Base-by-base conservation (phyloP, 1,284 basidiomycete genomes). In the Apiotrichum montevideense region DNA sequence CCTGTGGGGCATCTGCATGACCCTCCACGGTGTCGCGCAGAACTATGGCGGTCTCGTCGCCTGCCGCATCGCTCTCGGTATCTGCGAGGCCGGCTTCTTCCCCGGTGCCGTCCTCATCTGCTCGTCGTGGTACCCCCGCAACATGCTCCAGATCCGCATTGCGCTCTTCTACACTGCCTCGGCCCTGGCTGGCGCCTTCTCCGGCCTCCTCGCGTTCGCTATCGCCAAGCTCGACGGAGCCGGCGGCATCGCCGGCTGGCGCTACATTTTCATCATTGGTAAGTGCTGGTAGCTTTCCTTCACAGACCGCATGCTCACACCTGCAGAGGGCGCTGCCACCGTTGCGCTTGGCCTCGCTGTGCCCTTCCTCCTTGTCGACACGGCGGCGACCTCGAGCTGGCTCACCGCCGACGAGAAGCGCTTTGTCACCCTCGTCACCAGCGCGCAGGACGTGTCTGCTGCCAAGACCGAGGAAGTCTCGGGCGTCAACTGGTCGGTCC, bases 191-290 rank as follows among this genome's bases (percentile, higher is more conserved):
- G 66, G 68, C 6, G 68, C 64, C 2, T 64, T 70, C 35, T 66
- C 63, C 10, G 70, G 70, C 47, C 50, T 71, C 5, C 60, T 71
- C 1, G 68, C 67, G 1, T 72, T 63, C 49, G 68, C 58, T 14
- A 68, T 72, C 51, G 67, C 63, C 33, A 64, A 69, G 33, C 57
- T 67, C 33, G 60, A 68, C 48, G 63, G 64, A 34, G 51, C 55
- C 2, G 59, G 62, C 35, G 66, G 66, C n/a, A 63, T 55, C 43
- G 51, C 56, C 11, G 64, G 65, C 5, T 72, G 70, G 70, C 58
- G 63, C 7, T 67, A 55, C 55, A 67, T 70, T 52, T 70, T 57
- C 58, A 33, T 55, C 13, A 32, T 58, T n/a, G 56, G 21, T 21
- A 21, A 21, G 21, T 21, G 21, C 21, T 21, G 21, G 21, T 21